Percentiles rank a stretch among this genome's conserved stretches.
These are phyloP conservation scores for Oryza nivara DNA, from an alignment of 176 grass and related monocot species.

Conservation along the genomic window DNA sequence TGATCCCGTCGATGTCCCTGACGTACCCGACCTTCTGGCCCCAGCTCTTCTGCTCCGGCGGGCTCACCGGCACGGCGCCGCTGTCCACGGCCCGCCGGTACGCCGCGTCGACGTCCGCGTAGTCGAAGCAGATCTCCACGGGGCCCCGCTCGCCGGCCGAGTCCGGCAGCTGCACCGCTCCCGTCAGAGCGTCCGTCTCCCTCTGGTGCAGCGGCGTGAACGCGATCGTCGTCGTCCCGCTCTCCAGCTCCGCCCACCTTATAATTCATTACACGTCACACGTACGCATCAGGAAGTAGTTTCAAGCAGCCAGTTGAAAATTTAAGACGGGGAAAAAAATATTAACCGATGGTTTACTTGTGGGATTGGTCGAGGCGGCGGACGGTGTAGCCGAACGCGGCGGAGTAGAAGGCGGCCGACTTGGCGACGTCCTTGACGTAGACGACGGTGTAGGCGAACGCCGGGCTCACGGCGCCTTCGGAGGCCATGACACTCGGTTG, in stretches of 20 bases:
- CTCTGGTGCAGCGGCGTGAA: conserved; percentile 85
- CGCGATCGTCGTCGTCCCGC: conserved; percentile 73
- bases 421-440: conserved; percentile 69
- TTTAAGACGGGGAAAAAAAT: too few relatives aligned
- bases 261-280: too few relatives aligned
- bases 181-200: conserved; percentile 68
- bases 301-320: too few relatives aligned
- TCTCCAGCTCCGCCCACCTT: conserved; percentile 89
- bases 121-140: conserved; percentile 94
- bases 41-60: conserved; percentile 73
- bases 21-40: conserved; percentile 90
- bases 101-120: conserved; percentile 73
- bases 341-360: conserved; percentile 25
- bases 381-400: conserved; percentile 72
- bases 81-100: conserved; percentile 59
- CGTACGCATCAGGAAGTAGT: too few relatives aligned
- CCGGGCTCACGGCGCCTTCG: conserved; percentile 30
- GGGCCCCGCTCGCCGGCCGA: conserved; percentile 37
- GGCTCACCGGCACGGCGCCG: conserved; percentile 65
- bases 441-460: conserved; percentile 57
- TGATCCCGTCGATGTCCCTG: conserved; percentile 71
- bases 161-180: conserved; percentile 55
- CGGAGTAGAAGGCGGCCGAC: conserved; percentile 68
- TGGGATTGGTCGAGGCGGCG: conserved; percentile 66
- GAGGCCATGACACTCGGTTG: conserved; percentile 39